phyloP scores from a whole-genome alignment of 805 yeast genomes.

The Diddensiella transvaalensis region DNA sequence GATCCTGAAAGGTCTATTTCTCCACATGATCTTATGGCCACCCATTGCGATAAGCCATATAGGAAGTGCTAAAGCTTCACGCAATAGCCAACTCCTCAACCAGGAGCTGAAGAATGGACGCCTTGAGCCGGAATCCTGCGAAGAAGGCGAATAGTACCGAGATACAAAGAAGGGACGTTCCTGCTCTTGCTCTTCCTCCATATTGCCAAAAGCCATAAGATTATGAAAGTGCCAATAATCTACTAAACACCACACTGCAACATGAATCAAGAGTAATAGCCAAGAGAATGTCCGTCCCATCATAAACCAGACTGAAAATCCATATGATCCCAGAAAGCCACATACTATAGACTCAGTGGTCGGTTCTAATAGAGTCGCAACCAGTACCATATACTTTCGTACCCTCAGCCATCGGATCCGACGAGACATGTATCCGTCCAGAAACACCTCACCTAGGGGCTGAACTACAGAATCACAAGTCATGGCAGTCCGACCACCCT shows the following conservation, averaged over 20 bases:
- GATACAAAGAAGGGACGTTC: constrained; percentile 29
- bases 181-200: constrained; percentile 23
- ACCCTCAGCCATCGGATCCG: constrained; percentile 84
- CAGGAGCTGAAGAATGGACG: constrained; percentile 27
- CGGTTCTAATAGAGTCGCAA: constrained; percentile 83
- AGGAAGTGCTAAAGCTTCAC: constrained; percentile 77
- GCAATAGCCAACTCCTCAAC: constrained; percentile 54
- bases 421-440: constrained; percentile 58
- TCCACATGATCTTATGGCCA: constrained; percentile 63
- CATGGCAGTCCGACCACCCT: constrained; percentile 66
- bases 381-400: constrained; percentile 79
- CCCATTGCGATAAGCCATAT: constrained; percentile 78
- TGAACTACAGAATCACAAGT: constrained; percentile 78
- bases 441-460: constrained; percentile 47
- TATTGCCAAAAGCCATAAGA: constrained; percentile 34
- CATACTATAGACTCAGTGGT: constrained; percentile 72
- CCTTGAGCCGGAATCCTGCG: background rate
- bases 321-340: constrained; percentile 64
- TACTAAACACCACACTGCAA: constrained; percentile 56
- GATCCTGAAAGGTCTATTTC: constrained; percentile 72
- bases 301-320: constrained; percentile 46
- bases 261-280: constrained; percentile 48
- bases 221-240: constrained; percentile 59
- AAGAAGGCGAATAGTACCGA: constrained; percentile 24
- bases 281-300: constrained; percentile 21